Conservation (phyloP, 108 stramenopile genomes). For the Cyclostephanos invisitatus region DNA sequence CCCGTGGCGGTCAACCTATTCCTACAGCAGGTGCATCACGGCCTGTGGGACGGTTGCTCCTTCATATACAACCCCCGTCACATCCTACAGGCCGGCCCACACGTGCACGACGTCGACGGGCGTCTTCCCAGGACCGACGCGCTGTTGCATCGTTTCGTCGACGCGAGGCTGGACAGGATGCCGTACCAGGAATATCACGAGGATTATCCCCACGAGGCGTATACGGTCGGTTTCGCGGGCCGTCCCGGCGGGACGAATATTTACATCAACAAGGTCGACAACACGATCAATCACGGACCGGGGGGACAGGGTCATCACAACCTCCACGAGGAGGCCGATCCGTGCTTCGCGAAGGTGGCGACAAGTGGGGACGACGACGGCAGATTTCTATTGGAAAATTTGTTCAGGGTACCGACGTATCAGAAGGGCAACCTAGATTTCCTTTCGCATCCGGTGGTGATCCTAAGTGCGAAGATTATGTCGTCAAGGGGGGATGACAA, state of each 20-base stretch:
- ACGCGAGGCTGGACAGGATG: conserved; percentile 46
- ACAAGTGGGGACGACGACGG: conserved; percentile 42
- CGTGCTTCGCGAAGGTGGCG: conserved; percentile 89
- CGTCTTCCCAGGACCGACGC: conserved; percentile 29
- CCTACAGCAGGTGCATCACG: conserved; percentile 75
- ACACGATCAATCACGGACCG: conserved; percentile 84
- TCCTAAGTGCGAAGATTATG: conserved; percentile 32
- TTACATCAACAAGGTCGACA: conserved; percentile 86
- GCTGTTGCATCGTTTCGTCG: conserved; percentile 43
- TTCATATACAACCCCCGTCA: conserved; percentile 82
- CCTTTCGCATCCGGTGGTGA: conserved; percentile 21
- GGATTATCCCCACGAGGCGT: conserved; percentile 69
- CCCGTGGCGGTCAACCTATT: conserved; percentile 83
- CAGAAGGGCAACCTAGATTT: not conserved
- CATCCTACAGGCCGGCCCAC: conserved; percentile 78
- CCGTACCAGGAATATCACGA: conserved; percentile 86
- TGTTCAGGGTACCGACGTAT: conserved; percentile 46
- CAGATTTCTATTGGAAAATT: conserved; percentile 34
- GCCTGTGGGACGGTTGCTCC: conserved; percentile 67
- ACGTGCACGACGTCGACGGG: conserved; percentile 19
- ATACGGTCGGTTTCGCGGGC: conserved; percentile 85
- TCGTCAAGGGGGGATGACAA: not conserved
- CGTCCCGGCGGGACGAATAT: conserved; percentile 93
- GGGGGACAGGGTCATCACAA: conserved; percentile 83
- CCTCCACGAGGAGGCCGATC: conserved; percentile 84